Base-by-base conservation (phyloP, 805 yeast genomes). In the Cyberlindnera americana region DNA sequence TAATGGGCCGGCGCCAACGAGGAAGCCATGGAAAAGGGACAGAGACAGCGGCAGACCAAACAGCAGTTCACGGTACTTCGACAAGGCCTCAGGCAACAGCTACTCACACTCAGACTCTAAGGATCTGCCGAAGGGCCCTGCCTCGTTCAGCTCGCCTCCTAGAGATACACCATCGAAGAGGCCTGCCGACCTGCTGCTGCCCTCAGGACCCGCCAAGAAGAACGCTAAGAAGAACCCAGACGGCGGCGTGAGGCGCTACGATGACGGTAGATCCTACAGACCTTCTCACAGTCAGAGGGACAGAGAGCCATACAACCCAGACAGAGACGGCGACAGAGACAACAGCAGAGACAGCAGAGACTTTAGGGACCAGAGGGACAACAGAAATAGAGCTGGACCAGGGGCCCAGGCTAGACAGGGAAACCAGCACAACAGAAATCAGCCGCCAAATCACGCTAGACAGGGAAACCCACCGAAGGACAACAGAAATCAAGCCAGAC, bases 241-340 rank as follows among this genome's bases (percentile, higher is more conserved):
- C 5, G 6, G n/a, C 6, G 35, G n/a, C 6, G 35, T 32, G 19
- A 38, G 35, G 19, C 29, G 18, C 3, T 40, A 40, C 19, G 25
- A 33, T n/a, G 43, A 40, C n/a, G 41, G 45, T 17, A 25, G 42
- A 29, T 35, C 41, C 4, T 35, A 41, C 26, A 41, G 41, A 30
- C 38, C 41, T 9, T 4, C 29, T 11, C 23, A 29, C 16, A 15
- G 6, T 1, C 29, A n/a, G n/a, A 25, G 21, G 14, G 19, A 12
- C 22, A 38, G 30, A 24, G 34, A 25, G 11, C 4, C 17, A 9
- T 15, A 17, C 28, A 33, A 29, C 11, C 16, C 24, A 13, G 32
- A 28, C 25, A 23, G 46, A 28, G 43, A 12, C 29, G 24, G 28
- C 12, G 17, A 19, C 17, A 17, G 33, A 10, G 21, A 18, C 10